Percentiles rank a stretch among this genome's conserved stretches.
Conservation (phyloP, 2,329 filamentous ascomycete genomes). For the Clarireedia monteithiana region DNA sequence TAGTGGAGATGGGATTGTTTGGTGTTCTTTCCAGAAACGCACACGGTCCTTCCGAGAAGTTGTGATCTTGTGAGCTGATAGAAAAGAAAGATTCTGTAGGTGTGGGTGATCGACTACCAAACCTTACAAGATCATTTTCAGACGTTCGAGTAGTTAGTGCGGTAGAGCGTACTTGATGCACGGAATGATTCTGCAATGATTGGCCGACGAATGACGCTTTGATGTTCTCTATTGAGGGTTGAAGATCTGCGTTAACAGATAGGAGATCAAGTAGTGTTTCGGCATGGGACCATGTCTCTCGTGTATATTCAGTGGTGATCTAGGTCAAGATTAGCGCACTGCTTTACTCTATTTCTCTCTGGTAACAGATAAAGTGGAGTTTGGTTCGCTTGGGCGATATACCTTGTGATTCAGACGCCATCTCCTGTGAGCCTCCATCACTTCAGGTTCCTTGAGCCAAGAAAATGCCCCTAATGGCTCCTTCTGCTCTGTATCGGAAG, state of each 20-base stretch:
- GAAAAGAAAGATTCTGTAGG: constrained; percentile 1
- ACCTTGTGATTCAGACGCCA: constrained; percentile 22
- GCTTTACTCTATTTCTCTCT: too few relatives aligned
- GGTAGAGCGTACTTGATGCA: background rate
- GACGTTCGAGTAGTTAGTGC: background rate
- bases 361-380: background rate
- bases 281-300: background rate
- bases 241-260: constrained; percentile 4
- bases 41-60: constrained; percentile 6
- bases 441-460: constrained; percentile 24
- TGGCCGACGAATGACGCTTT: background rate
- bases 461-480: constrained; percentile 23
- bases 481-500: background rate
- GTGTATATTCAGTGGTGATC: constrained; percentile 4
- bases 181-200: background rate
- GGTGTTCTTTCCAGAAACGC: background rate
- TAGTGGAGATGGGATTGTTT: constrained; percentile 31
- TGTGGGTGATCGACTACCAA: constrained; percentile 4
- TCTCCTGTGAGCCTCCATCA: constrained; percentile 22
- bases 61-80: background rate
- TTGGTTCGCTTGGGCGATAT: background rate
- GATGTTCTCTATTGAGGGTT: background rate
- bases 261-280: background rate
- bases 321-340: background rate
- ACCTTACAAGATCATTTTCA: background rate